phyloP scores from a whole-genome alignment of 768 basidiomycete genomes.

The Auriscalpium vulgare region DNA sequence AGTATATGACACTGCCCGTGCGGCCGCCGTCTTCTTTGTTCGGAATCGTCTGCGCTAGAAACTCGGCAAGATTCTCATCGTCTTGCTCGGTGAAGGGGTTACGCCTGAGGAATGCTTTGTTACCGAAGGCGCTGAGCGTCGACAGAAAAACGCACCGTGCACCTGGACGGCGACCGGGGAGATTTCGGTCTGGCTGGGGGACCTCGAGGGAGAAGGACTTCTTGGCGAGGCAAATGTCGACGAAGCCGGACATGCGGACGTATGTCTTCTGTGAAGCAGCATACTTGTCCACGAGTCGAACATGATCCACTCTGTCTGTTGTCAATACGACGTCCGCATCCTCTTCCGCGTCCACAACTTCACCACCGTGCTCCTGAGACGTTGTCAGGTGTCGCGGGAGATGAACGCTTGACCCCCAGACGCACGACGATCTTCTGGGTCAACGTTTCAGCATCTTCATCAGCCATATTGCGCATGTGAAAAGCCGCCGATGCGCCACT shows the following conservation, averaged over 20 bases:
- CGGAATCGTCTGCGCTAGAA: conserved; percentile 9
- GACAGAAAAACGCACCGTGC: neutral
- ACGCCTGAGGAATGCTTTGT: neutral
- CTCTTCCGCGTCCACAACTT: neutral
- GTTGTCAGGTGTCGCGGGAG: neutral
- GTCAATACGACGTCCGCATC: conserved; percentile 9
- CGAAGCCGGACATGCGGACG: conserved; percentile 12
- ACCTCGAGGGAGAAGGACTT: conserved; percentile 1
- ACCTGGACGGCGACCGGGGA: conserved; percentile 1
- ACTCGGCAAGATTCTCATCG: conserved; percentile 6
- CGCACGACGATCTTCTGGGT: neutral
- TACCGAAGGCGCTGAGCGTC: neutral
- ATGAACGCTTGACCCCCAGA: neutral
- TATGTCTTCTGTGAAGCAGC: conserved; percentile 7
- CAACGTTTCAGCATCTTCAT: neutral
- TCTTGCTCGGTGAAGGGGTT: conserved; percentile 5
- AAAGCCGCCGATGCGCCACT: neutral
- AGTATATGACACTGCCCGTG: conserved; percentile 7
- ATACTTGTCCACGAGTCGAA: conserved; percentile 3
- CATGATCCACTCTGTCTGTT: neutral
- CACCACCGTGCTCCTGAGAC: conserved; percentile 9
- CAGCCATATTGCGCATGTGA: neutral
- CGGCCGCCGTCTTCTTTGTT: conserved; percentile 8
- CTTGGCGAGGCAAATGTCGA: conserved; percentile 7
- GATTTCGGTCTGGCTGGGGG: neutral